phyloP scores from a whole-genome alignment of 2,329 filamentous ascomycete genomes.

The Epichloe brachyelytri region DNA sequence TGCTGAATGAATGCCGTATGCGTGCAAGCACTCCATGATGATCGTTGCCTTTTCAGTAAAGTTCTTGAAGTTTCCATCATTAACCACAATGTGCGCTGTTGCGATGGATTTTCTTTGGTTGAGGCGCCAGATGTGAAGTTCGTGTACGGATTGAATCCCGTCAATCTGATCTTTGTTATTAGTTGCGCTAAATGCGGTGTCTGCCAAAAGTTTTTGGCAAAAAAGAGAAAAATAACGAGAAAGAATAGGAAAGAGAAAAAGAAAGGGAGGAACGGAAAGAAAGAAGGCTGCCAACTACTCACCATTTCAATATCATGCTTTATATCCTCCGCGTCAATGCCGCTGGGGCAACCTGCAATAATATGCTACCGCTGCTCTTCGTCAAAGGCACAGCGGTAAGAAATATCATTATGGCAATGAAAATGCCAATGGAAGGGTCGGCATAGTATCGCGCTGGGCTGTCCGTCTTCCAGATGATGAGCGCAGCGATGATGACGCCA shows the following conservation, averaged over 20 bases:
- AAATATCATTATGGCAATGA: constrained; percentile 62
- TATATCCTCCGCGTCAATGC: constrained; percentile 48
- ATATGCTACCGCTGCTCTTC: constrained; percentile 48
- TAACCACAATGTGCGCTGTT: constrained; percentile 54
- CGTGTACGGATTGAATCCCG: constrained; percentile 54
- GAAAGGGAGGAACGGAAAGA: too few species aligned
- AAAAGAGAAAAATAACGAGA: background rate
- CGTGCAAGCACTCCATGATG: constrained; percentile 57
- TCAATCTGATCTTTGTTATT: constrained; percentile 35
- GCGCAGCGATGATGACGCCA: constrained; percentile 56
- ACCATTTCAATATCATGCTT: constrained; percentile 57
- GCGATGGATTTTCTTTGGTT: constrained; percentile 59
- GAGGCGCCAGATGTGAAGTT: constrained; percentile 62
- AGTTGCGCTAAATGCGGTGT: background rate
- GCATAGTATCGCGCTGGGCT: constrained; percentile 52
- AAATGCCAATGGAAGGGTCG: constrained; percentile 56
- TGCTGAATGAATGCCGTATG: constrained; percentile 58
- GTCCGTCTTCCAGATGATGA: constrained; percentile 53
- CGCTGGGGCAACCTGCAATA: constrained; percentile 51
- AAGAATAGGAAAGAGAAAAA: too few species aligned
- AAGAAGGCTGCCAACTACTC: background rate
- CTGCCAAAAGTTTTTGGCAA: too few species aligned
- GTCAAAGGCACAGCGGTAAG: constrained; percentile 49
- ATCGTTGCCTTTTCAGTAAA: constrained; percentile 50
- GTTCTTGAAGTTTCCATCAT: constrained; percentile 37